These are phyloP conservation scores for Aspergillus novofumigatus DNA, from an alignment of 2,329 filamentous ascomycete genomes.

Conservation along the genomic window DNA sequence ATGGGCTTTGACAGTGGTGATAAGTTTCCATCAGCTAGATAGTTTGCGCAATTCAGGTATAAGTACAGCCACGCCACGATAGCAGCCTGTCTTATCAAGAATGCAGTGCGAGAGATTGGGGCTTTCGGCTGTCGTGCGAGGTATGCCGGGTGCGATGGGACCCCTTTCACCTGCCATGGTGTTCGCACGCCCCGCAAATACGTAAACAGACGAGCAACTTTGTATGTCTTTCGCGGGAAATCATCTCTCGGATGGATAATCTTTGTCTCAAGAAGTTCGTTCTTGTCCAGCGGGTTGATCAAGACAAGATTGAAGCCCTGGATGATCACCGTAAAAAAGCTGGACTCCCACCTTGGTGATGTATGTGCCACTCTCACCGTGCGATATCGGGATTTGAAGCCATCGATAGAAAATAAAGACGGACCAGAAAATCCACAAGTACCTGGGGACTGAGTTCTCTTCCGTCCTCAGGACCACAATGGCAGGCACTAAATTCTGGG, in stretches of 20 bases:
- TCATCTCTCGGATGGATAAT: background rate
- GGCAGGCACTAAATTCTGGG: background rate
- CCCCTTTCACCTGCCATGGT: conserved; percentile 18
- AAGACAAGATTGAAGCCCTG: background rate
- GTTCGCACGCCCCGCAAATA: conserved; percentile 19
- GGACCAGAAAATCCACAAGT: background rate
- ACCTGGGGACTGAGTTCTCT: background rate
- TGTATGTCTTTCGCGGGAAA: background rate
- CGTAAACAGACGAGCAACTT: conserved; percentile 2
- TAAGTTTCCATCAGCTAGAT: background rate
- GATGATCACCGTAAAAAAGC: background rate
- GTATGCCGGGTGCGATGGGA: conserved; percentile 9
- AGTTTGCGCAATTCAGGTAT: conserved; percentile 8
- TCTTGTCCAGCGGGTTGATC: background rate
- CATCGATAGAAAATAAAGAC: background rate
- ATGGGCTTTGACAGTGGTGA: background rate
- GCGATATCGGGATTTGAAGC: background rate
- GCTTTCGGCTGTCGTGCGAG: background rate
- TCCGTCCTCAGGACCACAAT: background rate
- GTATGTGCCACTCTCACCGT: background rate
- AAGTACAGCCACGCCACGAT: conserved; percentile 21
- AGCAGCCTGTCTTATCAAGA: conserved; percentile 16
- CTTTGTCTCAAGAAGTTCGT: background rate
- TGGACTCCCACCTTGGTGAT: background rate
- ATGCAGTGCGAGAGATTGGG: conserved; percentile 3